Base-by-base conservation (phyloP, 2,329 filamentous ascomycete species). In the Ambrosiella xylebori region DNA sequence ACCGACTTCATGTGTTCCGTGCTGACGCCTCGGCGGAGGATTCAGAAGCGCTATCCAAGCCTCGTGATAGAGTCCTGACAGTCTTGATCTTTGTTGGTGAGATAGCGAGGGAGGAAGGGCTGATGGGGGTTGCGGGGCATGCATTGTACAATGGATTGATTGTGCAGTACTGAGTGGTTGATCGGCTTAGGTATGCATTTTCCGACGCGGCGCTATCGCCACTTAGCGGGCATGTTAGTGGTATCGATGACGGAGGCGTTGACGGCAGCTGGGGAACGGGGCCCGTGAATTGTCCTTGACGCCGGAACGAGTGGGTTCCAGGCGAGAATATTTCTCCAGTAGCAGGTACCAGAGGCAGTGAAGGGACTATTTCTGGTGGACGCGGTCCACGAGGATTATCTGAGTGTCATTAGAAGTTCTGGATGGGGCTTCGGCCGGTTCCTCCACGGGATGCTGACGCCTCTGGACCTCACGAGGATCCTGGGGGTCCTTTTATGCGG, bases 141-240 rank as follows among this genome's bases (percentile, higher is more conserved):
- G 82, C 86, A 1, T 74, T 89, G 63, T 75, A 81, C 62, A 93
- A 93, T 65, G 87, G 88, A 44, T 86, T 85, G 51, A 93, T 98
- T 64, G 74, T 76, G 58, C 82, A 91, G 61, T 97, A 95, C 72
- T 98, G 93, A 75, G 96, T 95, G 70, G 90, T 88, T 67, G 93
- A 98, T 68, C 85, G 93, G 19, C 93, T 93, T 0, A 93, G 93
- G 1, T 79, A 91, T 58, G 91, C 79, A 6, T 95, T 88, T 76
- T 82, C 79, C 52, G 93, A 98, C 70, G 91, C 93, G 58, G 89
- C 91, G 0, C 93, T 93, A 1, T 96, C 90, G 5, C 93, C 93
- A 0, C 84, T 95, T 64, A 95, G 88, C 88, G 3, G 89, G 90
- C 49, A 95, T 96, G 80, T 85, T 86, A n/a, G 84, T 87, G 4